A percentile compares a stretch with the other conserved stretches of the same genome.
phyloP scores from a whole-genome alignment of 2,329 filamentous ascomycete genomes.

The Epichloe gansuensis region DNA sequence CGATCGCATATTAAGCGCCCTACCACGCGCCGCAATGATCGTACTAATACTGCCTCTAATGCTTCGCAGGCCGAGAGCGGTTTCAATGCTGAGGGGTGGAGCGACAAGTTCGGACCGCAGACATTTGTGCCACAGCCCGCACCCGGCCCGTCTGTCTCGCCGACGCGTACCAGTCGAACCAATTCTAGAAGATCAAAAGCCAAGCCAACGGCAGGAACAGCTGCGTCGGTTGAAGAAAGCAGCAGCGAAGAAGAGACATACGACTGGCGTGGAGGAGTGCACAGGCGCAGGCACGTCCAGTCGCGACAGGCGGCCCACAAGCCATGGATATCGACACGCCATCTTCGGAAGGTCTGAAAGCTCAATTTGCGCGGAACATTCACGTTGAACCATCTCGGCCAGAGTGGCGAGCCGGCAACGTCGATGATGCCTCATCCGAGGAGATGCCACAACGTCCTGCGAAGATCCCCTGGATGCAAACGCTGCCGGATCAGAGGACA shows the following conservation, averaged over 20 bases:
- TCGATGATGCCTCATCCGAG: slow-evolving; percentile 16
- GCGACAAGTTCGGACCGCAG: slow-evolving; percentile 39
- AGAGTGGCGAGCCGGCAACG: slow-evolving; percentile 45
- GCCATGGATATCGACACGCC: slow-evolving; percentile 57
- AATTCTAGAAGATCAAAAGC: slow-evolving; percentile 49
- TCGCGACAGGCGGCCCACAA: slow-evolving; percentile 34
- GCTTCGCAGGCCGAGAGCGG: slow-evolving; percentile 15
- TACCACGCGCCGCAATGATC: slow-evolving; percentile 10
- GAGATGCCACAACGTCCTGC: slow-evolving; percentile 9
- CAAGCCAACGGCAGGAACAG: slow-evolving; percentile 35
- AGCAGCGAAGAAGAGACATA: slow-evolving; percentile 31
- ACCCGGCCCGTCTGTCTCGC: slow-evolving; percentile 28
- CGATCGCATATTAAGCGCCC: slow-evolving; percentile 25
- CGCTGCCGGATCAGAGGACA: slow-evolving; percentile 41
- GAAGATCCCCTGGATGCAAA: slow-evolving; percentile 20
- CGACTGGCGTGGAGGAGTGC: slow-evolving; percentile 23
- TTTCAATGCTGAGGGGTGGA: slow-evolving; percentile 44
- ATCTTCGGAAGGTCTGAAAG: slow-evolving; percentile 14
- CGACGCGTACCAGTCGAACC: slow-evolving; percentile 29
- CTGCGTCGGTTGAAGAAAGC: slow-evolving; percentile 35
- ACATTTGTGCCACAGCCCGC: slow-evolving; percentile 38
- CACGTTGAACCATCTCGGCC: slow-evolving; percentile 45
- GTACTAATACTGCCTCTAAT: slow-evolving; percentile 12
- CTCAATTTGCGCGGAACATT: slow-evolving; percentile 34
- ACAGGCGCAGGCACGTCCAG: slow-evolving; percentile 13